Base-by-base conservation (phyloP, 768 basidiomycete genomes). In the Calocera cornea region DNA sequence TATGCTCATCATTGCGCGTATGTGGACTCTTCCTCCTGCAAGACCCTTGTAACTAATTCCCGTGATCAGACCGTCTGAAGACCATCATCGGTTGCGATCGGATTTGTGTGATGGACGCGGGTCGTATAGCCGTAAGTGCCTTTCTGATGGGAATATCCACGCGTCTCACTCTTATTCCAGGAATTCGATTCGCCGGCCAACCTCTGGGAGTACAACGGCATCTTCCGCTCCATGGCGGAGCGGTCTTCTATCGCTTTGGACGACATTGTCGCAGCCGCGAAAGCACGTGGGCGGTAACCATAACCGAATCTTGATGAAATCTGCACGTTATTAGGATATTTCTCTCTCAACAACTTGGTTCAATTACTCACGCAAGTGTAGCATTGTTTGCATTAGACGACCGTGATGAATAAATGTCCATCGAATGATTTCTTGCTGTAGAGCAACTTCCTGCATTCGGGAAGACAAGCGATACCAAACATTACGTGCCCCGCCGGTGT, bases 61-160 rank as follows among this genome's bases (percentile, higher is more conserved):
- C 17, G 44, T 54, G 36, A 34, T 54, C 73, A 86, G 90, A 95
- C 76, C 88, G 94, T 29, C 77, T 95, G 65, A 83, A 86, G 50
- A 95, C 94, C 1, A 93, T 95, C 72, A 86, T 94, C 69, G 82
- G 84, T 14, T 95, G 94, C 72, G 92, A 97, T 76, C 82, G 90
- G 41, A 90, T 97, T 36, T 87, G 91, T 71, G 93, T 95, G 19
- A 84, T 95, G 74, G 87, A 91, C 72, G 85, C 86, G 1, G 93
- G 93, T 0, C 77, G 79, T 66, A 88, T 94, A 67, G 86, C 84
- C 66, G 86, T 86, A 70, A 71, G 85, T 81, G 33, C 33, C 17
- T 2, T 40, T 34, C 12, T 7, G 14, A 38, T n/a, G 69, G 22
- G 71, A 72, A 24, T 74, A 69, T 41, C 73, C 69, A 44, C 68